Base-by-base conservation (phyloP, 2,329 filamentous ascomycete species). In the Sordariomycetes sp. region DNA sequence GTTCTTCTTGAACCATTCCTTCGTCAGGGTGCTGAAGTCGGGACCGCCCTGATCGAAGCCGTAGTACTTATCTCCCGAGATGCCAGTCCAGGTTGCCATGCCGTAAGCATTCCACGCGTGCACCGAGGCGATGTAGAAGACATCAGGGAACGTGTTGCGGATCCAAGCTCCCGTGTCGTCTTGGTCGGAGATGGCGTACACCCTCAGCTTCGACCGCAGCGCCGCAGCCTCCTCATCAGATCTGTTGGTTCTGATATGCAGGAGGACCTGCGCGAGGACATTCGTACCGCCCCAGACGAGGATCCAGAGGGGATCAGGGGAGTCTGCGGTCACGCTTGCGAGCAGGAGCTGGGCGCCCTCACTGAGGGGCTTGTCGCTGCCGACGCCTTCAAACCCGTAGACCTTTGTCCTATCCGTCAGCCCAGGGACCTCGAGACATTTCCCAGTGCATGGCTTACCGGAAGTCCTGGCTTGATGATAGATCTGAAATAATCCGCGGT, bases 101-200 rank as follows among this genome's bases (percentile, higher is more conserved):
- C 58, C 59, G 39, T 77, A 79, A 31, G 68, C 55, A 42, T 69
- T 70, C 63, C 65, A 77, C 6, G 61, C 70, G 44, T 77, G 73
- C 2, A 75, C 48, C 0, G 66, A 71, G 11, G 54, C 56, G 35
- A 78, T 72, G 48, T 73, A 76, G 42, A 72, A 68, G 6, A 77
- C 46, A 18, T 70, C 62, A 0, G 73, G 70, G 39, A 65, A 76
- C 3, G 58, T 61, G 30, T 57, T 51, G 12, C 72, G 64, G 23
- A 78, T 68, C 72, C 71, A 77, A 1, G 61, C 50, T 0, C 70
- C 71, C 0, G 67, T 65, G 39, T 78, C 65, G 39, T 77, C 72
- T 42, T 77, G 72, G 41, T 77, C 73, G 6, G 69, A 74, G 35
- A 77, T 75, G 23, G 71, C 53, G 46, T 74, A 74, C 8, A 73